Base-by-base conservation (phyloP, 2,329 filamentous ascomycete species). In the Exophiala sideris region DNA sequence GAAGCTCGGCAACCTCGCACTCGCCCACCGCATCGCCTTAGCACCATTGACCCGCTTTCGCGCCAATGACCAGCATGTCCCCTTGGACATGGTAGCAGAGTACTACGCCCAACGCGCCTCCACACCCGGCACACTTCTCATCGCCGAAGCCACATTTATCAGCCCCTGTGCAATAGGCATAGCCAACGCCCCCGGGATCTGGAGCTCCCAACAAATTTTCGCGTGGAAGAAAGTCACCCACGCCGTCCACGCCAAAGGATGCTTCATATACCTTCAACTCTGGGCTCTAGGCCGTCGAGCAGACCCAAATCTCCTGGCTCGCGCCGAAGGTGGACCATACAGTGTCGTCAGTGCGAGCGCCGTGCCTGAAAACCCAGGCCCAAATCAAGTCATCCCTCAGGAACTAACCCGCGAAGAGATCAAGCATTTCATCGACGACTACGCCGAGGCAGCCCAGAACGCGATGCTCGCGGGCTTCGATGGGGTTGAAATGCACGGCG, bases 401-500 rank as follows among this genome's bases (percentile, higher is more conserved):
- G 48, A 62, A 0, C 67, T 76, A 64, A 70, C 65, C 0, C 61
- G 68, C 3, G 65, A 70, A 8, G 71, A 75, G 39, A 75, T 76
- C 48, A 59, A 71, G 45, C 58, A 63, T 1, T 63, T 67, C 1
- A 67, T 71, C 3, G 62, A 70, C 18, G 69, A 73, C 21, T 76
- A 69, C 45, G 71, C 64, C 1, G 64, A 65, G 4, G 73, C 73
- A 2, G 76, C 78, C 0, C 71, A 71, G 61, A 65, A 68, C n/a
- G 81, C 82, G 1, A 73, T 85, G 16, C 74, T 77, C 40, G 75
- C 73, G 45, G 80, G 81, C 0, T 83, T 80, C 40, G 77, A 80
- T 55, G 77, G 77, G 1, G 73, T 80, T 2, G 77, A 80, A 57
- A 64, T 79, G 9, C 79, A 82, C 61, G 77, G 68, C 12, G 79